Conservation (phyloP, 2,329 filamentous ascomycete genomes). For the Diaporthe sp. region DNA sequence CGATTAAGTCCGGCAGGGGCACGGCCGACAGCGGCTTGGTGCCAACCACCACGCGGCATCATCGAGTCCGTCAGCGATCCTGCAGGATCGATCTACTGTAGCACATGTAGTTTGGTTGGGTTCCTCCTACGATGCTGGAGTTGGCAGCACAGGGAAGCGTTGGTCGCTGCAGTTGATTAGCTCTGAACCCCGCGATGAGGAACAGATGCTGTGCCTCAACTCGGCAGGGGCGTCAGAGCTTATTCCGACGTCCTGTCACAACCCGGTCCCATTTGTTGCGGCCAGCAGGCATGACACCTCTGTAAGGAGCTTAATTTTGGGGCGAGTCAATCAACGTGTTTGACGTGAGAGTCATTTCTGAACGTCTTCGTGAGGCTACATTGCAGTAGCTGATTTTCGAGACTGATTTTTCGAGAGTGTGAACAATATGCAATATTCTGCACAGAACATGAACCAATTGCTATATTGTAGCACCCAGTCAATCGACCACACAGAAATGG, state of each 20-base stretch:
- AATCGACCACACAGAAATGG: too few species aligned
- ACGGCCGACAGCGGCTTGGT: not conserved
- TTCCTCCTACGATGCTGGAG: too few species aligned
- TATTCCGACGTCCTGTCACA: not conserved
- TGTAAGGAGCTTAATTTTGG: not conserved
- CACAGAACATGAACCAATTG: not conserved
- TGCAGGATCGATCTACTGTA: conserved; percentile 15
- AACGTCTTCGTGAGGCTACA: not conserved
- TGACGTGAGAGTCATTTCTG: not conserved
- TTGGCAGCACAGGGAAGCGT: not conserved
- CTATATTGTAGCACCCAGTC: not conserved
- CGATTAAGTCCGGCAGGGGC: not conserved
- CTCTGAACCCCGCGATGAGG: not conserved
- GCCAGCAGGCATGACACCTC: not conserved
- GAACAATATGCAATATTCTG: not conserved
- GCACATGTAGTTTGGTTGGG: not conserved
- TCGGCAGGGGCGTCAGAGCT: not conserved
- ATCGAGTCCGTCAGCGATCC: not conserved
- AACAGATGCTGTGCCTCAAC: conserved; percentile 14
- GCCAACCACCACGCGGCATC: not conserved
- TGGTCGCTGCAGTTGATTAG: not conserved
- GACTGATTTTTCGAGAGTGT: too few species aligned
- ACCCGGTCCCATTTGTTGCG: not conserved
- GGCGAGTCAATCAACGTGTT: not conserved
- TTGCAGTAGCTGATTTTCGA: not conserved